Percentiles rank a stretch among this genome's conserved stretches.
Conservation (phyloP, 2,329 filamentous ascomycete genomes). For the Penicillium glabrum region DNA sequence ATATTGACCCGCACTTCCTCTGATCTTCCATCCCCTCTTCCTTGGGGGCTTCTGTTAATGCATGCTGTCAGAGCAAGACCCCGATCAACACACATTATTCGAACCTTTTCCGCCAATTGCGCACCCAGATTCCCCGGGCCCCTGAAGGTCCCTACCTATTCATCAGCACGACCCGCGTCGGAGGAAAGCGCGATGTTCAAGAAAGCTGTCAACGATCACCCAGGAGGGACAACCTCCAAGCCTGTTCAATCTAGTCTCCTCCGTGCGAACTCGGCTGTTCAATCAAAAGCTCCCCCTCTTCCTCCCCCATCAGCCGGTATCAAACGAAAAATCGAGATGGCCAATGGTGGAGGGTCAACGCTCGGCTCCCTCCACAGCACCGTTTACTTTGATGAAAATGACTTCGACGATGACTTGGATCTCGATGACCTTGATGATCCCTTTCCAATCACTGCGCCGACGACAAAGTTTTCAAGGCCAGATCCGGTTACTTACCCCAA, state of each 20-base stretch:
- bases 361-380: constrained; percentile 46
- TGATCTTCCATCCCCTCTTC: not conserved
- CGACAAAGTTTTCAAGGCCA: constrained; percentile 3
- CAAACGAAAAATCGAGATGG: constrained; percentile 42
- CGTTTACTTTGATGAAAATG: constrained; percentile 72
- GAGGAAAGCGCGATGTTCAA: constrained; percentile 37
- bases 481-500: constrained; percentile 20
- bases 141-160: constrained; percentile 24
- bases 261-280: constrained; percentile 24
- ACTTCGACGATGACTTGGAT: constrained; percentile 82
- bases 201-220: constrained; percentile 42
- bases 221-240: constrained; percentile 27
- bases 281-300: constrained; percentile 16
- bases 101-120: constrained; percentile 22
- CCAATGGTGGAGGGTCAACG: constrained; percentile 28
- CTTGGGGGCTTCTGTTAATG: constrained; percentile 23
- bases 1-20: not conserved
- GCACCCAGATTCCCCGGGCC: constrained; percentile 3
- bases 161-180: constrained; percentile 22
- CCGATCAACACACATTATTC: constrained; percentile 21
- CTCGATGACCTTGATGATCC: constrained; percentile 53
- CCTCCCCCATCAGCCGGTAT: constrained; percentile 30
- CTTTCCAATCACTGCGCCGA: constrained; percentile 28
- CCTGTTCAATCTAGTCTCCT: constrained; percentile 34
- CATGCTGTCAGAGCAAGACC: constrained; percentile 21